These are phyloP conservation scores for Rhizopus stolonifer DNA, from an alignment of 371 early-diverging fungal genomes.

Conservation along the genomic window DNA sequence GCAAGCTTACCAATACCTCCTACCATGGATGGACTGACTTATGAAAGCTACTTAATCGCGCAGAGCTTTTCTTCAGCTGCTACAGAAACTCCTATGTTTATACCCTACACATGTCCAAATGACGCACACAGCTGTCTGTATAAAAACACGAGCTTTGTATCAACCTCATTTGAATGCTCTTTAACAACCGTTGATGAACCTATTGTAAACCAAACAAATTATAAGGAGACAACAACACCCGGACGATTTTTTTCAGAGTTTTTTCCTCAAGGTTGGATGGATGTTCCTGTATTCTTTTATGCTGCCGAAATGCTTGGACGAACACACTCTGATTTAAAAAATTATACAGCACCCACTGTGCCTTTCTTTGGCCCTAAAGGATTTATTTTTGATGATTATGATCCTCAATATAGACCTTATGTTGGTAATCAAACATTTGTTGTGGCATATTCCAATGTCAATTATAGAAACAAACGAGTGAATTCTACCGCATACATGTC, in stretches of 20 bases:
- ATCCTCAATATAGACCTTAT: slow-evolving; percentile 17
- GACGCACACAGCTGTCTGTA: slow-evolving; percentile 1
- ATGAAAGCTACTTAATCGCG: slow-evolving; percentile 6
- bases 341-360: slow-evolving; percentile 4
- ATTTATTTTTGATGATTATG: slow-evolving; percentile 1
- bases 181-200: slow-evolving; percentile 8
- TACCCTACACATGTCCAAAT: slow-evolving; percentile 4
- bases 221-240: not conserved
- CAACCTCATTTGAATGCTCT: slow-evolving; percentile 9
- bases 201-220: slow-evolving; percentile 9
- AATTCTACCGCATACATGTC: not conserved
- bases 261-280: not conserved
- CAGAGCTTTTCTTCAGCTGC: slow-evolving; percentile 14
- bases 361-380: not conserved
- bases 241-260: not conserved
- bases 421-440: slow-evolving; percentile 32
- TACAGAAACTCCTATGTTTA: not conserved
- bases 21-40: slow-evolving; percentile 5
- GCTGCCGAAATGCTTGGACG: slow-evolving; percentile 26
- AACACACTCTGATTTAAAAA: slow-evolving; percentile 20
- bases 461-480: too few species aligned
- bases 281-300: slow-evolving; percentile 19
- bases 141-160: slow-evolving; percentile 5
- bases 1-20: not conserved
- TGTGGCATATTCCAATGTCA: slow-evolving; percentile 5